These are phyloP conservation scores for Allium cepa DNA, from an alignment of 106 monocot genomes.

Conservation along the genomic window DNA sequence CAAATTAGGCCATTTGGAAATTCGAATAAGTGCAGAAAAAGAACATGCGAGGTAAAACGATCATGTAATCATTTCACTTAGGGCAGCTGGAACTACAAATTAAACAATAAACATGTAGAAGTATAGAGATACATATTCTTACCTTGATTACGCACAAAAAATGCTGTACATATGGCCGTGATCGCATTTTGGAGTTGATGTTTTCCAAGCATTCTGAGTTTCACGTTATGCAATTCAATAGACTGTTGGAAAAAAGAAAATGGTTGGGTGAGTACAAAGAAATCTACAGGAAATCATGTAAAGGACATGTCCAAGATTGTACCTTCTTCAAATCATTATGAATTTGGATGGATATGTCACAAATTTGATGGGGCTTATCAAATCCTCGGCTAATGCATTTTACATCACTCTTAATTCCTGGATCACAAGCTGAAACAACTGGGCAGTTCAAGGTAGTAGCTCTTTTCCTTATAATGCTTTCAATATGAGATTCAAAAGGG, in stretches of 20 bases:
- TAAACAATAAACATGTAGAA: not conserved
- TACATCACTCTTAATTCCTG: slow-evolving; percentile 35
- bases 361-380: slow-evolving; percentile 47
- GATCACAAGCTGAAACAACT: slow-evolving; percentile 63
- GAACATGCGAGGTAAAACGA: not conserved
- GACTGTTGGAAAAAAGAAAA: not conserved
- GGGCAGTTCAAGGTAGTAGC: slow-evolving; percentile 51
- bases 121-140: not conserved
- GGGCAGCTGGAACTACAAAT: not conserved
- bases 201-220: slow-evolving; percentile 75
- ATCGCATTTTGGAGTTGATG: slow-evolving; percentile 89
- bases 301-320: not conserved
- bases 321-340: slow-evolving; percentile 43
- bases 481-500: slow-evolving; percentile 66
- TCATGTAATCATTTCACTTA: too few relatives aligned
- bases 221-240: slow-evolving; percentile 50
- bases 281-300: too few relatives aligned
- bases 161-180: slow-evolving; percentile 64
- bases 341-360: slow-evolving; percentile 56
- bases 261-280: not conserved
- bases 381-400: slow-evolving; percentile 40
- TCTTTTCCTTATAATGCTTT: slow-evolving; percentile 55
- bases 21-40: not conserved
- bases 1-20: not conserved
- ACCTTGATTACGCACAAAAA: slow-evolving; percentile 75